phyloP scores from a whole-genome alignment of 345 rosid genomes.

The Eucalyptus globulus region DNA sequence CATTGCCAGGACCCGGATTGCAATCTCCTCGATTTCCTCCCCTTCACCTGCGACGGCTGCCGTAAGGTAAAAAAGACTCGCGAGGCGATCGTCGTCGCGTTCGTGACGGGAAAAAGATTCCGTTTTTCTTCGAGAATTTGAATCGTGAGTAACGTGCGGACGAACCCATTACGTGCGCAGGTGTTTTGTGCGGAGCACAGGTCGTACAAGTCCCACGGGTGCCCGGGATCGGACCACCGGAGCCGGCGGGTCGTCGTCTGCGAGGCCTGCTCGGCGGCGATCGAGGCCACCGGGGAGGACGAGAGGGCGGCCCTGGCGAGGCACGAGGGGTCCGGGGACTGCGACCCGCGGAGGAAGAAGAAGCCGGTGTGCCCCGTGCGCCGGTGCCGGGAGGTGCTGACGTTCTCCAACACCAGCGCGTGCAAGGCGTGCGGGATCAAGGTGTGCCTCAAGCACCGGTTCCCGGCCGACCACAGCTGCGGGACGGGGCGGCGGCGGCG shows the following conservation, averaged over 20 bases:
- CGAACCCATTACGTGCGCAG: constrained; percentile 1
- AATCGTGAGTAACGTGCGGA: neutral
- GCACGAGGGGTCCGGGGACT: constrained; percentile 47
- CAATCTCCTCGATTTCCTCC: constrained; percentile 76
- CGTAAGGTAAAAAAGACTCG: constrained; percentile 22
- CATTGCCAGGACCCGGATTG: constrained; percentile 72
- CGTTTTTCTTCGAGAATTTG: neutral
- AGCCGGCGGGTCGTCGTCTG: constrained; percentile 70
- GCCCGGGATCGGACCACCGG: constrained; percentile 41
- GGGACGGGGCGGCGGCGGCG: neutral
- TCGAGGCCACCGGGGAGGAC: constrained; percentile 47
- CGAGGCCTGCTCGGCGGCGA: constrained; percentile 44
- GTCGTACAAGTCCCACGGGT: constrained; percentile 52
- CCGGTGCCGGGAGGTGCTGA: constrained; percentile 56
- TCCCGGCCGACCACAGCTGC: constrained; percentile 68
- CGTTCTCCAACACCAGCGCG: constrained; percentile 46
- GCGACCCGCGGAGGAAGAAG: constrained; percentile 50
- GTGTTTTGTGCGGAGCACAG: constrained; percentile 74
- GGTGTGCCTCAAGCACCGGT: constrained; percentile 73
- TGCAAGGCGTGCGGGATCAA: constrained; percentile 65
- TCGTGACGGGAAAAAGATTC: neutral
- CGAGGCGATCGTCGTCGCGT: neutral
- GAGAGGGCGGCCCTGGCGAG: constrained; percentile 34
- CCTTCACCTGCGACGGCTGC: constrained; percentile 66
- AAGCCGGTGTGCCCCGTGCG: constrained; percentile 50